These are phyloP conservation scores for Orychophragmus violaceus DNA, from an alignment of 345 rosid species.

Conservation along the genomic window DNA sequence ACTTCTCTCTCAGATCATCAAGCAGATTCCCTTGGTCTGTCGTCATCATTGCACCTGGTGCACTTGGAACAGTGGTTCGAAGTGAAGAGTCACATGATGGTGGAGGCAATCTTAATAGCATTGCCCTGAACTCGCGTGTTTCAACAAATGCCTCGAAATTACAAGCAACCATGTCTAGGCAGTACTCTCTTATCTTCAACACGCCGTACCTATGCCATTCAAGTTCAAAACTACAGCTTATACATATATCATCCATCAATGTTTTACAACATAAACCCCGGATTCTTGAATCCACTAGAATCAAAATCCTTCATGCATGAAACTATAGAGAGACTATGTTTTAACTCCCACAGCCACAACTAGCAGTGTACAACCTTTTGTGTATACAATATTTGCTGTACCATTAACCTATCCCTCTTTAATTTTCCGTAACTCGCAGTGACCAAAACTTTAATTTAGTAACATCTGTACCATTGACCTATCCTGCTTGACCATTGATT, in stretches of 20 bases:
- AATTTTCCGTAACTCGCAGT: too few species aligned
- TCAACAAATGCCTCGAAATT: constrained; percentile 90
- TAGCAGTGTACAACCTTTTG: not conserved
- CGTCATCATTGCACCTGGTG: constrained; percentile 69
- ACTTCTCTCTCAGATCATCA: constrained; percentile 89
- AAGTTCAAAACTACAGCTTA: not conserved
- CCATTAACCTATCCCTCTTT: too few species aligned
- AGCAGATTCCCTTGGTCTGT: constrained; percentile 77
- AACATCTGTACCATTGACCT: not conserved
- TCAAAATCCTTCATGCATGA: not conserved
- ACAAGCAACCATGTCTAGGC: constrained; percentile 77
- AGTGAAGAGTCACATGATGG: constrained; percentile 93
- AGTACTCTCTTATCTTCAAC: constrained; percentile 78
- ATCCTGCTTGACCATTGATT: not conserved
- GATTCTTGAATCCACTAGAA: not conserved
- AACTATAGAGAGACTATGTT: not conserved
- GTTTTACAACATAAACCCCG: not conserved
- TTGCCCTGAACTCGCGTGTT: constrained; percentile 68
- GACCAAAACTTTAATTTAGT: too few species aligned
- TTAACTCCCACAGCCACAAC: not conserved
- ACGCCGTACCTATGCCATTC: constrained; percentile 71
- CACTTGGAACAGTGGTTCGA: constrained; percentile 84
- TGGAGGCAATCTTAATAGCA: constrained; percentile 87
- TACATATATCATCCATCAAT: not conserved
- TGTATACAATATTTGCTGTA: too few species aligned